Base-by-base conservation (phyloP, 2,329 filamentous ascomycete species). In the Ophiocordyceps camponoti-rufipedis region DNA sequence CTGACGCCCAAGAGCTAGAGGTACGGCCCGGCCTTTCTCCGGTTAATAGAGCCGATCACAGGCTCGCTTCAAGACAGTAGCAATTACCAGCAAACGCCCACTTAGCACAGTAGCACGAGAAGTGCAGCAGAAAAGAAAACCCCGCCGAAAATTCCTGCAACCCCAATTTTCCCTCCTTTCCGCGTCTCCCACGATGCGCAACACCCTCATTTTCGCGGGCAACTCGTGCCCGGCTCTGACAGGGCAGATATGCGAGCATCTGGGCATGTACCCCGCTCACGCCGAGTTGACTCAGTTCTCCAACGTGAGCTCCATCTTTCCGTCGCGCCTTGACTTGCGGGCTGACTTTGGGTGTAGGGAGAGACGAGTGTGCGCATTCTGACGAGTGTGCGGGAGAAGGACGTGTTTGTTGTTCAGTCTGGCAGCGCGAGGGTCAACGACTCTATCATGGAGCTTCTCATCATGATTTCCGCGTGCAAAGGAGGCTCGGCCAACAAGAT, bases 401-500 rank as follows among this genome's bases (percentile, higher is more conserved):
- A 98, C 74, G 89, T 98, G 56, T 98, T 96, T 64, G 89, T 98
- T 60, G 83, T 98, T 49, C 91, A 98, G 70, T 96, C 89, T 50
- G 91, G 91, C 52, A 95, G 91, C 66, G 74, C 79, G 59, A 86
- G 83, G 67, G 94, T 95, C 72, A 98, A 98, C 63, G 91, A 98
- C 67, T 93, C 86, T 58, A 87, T 98, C 60, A 95, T 98, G 87
- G 91, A 98, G 72, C 75, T 98, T 59, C 75, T 98, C 59, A 96
- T 98, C 65, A 94, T 98, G 85, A 95, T 96, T 56, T 91, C 85
- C 52, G 91, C 91, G 54, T 98, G 91, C 74, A 96, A 95, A 66
- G 88, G 91, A 58, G 91, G 89, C 53, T 96, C 91, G 46, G 85
- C 91, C 50, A 94, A 88, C 69, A 94, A 91, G 57, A 84, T 96